Conservation (phyloP, 2,329 filamentous ascomycete species). For the Tolypocladium tundrense region DNA sequence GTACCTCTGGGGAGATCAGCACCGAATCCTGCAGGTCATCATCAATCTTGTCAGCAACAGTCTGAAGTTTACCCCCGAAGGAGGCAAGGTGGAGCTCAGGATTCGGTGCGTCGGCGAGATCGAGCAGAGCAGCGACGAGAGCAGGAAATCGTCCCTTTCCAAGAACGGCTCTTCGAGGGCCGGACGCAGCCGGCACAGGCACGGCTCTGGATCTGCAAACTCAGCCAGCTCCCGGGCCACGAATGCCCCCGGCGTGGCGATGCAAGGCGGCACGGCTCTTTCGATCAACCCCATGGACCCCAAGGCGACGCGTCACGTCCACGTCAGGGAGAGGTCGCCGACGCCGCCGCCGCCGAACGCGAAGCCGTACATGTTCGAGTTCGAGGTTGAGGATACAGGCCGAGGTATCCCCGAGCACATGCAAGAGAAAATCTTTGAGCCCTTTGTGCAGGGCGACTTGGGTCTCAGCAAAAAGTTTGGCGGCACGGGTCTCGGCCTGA, state of each 20-base stretch:
- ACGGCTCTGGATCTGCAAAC: conserved; percentile 34
- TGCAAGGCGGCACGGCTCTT: conserved; percentile 39
- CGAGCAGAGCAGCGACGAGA: conserved; percentile 31
- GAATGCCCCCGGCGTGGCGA: conserved; percentile 14
- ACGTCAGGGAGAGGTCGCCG: conserved; percentile 43
- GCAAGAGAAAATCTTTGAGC: conserved; percentile 80
- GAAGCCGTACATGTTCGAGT: conserved; percentile 67
- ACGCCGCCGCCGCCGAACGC: conserved; percentile 52
- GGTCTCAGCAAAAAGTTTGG: conserved; percentile 84
- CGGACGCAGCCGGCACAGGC: conserved; percentile 31
- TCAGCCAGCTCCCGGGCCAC: conserved; percentile 36
- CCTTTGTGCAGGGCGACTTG: conserved; percentile 87
- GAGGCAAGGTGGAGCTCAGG: conserved; percentile 63
- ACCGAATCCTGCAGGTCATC: conserved; percentile 82
- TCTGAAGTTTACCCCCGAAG: conserved; percentile 76
- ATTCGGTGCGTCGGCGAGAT: conserved; percentile 63
- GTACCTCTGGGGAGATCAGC: conserved; percentile 86
- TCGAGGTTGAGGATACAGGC: conserved; percentile 80
- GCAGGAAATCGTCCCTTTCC: conserved; percentile 42
- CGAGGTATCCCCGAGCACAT: conserved; percentile 73
- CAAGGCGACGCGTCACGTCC: conserved; percentile 36
- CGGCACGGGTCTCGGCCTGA: conserved; percentile 77
- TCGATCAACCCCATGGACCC: conserved; percentile 54
- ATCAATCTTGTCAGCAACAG: conserved; percentile 91
- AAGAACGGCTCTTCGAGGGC: conserved; percentile 26